Conservation (phyloP, 208 protist species). For the Leishmania gerbilli region DNA sequence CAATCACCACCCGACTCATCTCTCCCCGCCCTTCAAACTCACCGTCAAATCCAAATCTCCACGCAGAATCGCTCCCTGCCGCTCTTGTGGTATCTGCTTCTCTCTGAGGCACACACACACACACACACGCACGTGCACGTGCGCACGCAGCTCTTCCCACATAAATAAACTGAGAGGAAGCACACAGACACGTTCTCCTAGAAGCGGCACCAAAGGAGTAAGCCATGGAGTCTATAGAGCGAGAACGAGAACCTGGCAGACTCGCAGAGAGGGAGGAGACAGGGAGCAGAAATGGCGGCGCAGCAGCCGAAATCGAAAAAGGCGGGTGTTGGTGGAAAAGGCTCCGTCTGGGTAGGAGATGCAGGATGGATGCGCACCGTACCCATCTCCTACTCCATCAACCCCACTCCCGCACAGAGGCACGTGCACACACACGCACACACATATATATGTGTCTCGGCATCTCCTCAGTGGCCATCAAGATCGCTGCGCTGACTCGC, state of each 20-base stretch:
- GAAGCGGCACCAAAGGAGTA: neutral
- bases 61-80: neutral
- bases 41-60: neutral
- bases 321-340: neutral
- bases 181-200: neutral
- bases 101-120: neutral
- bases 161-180: neutral
- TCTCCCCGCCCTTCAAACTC: neutral
- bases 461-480: constrained; percentile 5
- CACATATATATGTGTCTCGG: neutral
- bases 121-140: neutral
- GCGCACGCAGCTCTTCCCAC: neutral
- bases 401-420: neutral
- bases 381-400: neutral
- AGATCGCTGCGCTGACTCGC: constrained; percentile 55
- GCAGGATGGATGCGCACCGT: neutral
- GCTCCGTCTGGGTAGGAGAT: neutral
- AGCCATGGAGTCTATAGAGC: neutral
- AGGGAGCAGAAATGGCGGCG: too few relatives aligned
- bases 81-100: neutral
- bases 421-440: neutral
- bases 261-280: neutral
- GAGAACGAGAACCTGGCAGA: neutral
- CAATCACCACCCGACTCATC: neutral
- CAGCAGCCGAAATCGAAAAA: neutral